Evolutionary conservation across 371 early-diverging fungal species (phyloP).

Genomic region (Mucor irregularis): DNA sequence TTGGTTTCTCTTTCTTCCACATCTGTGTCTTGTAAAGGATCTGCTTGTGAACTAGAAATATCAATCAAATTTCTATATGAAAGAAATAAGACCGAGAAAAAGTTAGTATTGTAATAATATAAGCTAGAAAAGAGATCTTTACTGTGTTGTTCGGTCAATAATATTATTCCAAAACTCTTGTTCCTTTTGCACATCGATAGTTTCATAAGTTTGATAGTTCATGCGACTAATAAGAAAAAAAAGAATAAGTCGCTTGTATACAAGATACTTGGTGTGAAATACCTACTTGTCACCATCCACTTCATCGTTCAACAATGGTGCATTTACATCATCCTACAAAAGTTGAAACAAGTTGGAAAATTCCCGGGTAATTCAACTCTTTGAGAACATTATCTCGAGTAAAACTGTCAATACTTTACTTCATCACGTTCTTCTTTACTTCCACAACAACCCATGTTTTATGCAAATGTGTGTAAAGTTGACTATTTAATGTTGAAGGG

Average conservation of each 20-base stretch:
- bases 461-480: neutral
- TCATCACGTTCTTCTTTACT: slow-evolving; percentile 47
- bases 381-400: neutral
- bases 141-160: slow-evolving; percentile 50
- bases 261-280: neutral
- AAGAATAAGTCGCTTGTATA: neutral
- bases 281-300: slow-evolving; percentile 34
- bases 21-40: slow-evolving; percentile 49
- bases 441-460: slow-evolving; percentile 45
- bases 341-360: neutral
- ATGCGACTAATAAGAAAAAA: slow-evolving; percentile 21
- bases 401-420: slow-evolving; percentile 16
- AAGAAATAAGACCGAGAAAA: neutral
- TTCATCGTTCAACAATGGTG: slow-evolving; percentile 34
- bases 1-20: slow-evolving; percentile 46
- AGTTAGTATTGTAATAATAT: neutral
- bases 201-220: slow-evolving; percentile 34
- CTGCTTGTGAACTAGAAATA: slow-evolving; percentile 45
- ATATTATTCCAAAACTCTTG: slow-evolving; percentile 50
- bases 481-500: neutral
- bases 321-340: slow-evolving; percentile 31
- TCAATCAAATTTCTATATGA: slow-evolving; percentile 49
- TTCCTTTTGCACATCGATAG: slow-evolving; percentile 45
- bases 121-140: slow-evolving; percentile 1
- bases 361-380: neutral